Evolutionary conservation across 768 basidiomycete genomes (phyloP).

Genomic region (Suillus lakei): DNA sequence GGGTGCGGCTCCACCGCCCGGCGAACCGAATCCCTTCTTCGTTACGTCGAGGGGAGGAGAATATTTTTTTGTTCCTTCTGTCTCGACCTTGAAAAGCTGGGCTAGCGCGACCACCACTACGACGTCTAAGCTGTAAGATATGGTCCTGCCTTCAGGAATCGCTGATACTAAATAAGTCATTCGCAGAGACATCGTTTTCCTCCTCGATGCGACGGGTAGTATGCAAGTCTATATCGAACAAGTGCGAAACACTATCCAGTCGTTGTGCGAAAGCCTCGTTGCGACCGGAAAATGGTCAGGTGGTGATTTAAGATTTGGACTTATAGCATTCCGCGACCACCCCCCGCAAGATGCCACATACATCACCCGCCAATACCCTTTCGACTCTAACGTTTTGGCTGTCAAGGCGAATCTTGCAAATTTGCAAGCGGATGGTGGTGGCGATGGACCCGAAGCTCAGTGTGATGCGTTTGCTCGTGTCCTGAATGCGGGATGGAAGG

Average conservation of each 20-base stretch:
- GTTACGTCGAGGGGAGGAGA: background rate
- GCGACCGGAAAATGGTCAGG: slow-evolving; percentile 50
- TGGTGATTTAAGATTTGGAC: slow-evolving; percentile 52
- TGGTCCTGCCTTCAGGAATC: background rate
- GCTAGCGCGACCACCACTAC: background rate
- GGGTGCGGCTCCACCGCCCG: background rate
- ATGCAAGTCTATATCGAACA: no score
- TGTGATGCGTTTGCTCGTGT: slow-evolving; percentile 57
- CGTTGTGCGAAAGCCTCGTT: slow-evolving; percentile 55
- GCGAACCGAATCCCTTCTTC: background rate
- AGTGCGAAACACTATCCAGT: slow-evolving; percentile 35
- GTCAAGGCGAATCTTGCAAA: slow-evolving; percentile 49
- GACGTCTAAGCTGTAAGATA: background rate
- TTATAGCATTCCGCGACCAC: slow-evolving; percentile 61
- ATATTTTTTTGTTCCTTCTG: background rate
- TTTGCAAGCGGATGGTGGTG: slow-evolving; percentile 48
- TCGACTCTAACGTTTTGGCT: slow-evolving; percentile 50
- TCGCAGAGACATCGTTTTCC: no score
- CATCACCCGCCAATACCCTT: slow-evolving; percentile 53
- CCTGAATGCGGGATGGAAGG: slow-evolving; percentile 53
- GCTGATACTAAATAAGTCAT: background rate
- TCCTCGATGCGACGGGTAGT: no score
- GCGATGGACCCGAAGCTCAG: slow-evolving; percentile 63
- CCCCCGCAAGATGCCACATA: slow-evolving; percentile 59
- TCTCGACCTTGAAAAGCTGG: background rate